Evolutionary conservation across 2,329 filamentous ascomycete species (phyloP), one percentile per base, ranked within the genome.

Genomic region (Amesomyces nigricolor): DNA sequence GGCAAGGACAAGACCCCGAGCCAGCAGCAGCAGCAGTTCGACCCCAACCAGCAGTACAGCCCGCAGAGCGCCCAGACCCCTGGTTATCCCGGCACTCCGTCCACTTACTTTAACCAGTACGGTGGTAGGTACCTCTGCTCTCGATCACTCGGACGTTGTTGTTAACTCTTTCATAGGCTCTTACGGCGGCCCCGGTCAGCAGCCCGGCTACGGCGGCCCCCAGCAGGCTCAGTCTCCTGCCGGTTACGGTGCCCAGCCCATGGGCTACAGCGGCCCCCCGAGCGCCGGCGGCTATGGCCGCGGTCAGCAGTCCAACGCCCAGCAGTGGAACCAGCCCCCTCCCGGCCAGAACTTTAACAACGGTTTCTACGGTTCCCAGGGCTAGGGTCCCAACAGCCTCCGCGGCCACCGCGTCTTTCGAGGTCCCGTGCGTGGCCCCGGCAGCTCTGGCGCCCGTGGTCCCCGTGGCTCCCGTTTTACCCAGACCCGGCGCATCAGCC

Each of bases 1-100:
- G 94, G 94, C 70, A 99, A 99, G 77, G 94, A 99, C 74, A 95
- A 96, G 75, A 91, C 91, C 51, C 90, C 94, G 29, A 91, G 84
- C 82, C 85, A 63, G 71, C 74, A 60, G 88, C 74, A 60, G 88
- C 87, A 58, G 42, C 61, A 61, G 64, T 95, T 96, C 66, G 89
- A 89, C 64, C 92, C 88, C 69, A 85, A 88, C 64, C 87, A 81
- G 65, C 81, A 82, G 69, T 86, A 83, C 67, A 86, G 82, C 65
- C 83, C 91, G 52, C 88, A 91, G 70, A 89, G 85, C 65, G 86
- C 80, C 64, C 85, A 83, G 73, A 86, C 80, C 63, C 83, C 81
- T 52, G 85, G 79, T 54, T 96, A 87, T 68, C 86, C 88, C 61
- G 88, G 86, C 65, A 89, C 89, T 44, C 88, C 89, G 44, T 86